Evolutionary conservation across 495 filamentous ascomycete genomes (phyloP), one percentile per base, ranked within the genome.

Genomic region (Oidiodendron maius): DNA sequence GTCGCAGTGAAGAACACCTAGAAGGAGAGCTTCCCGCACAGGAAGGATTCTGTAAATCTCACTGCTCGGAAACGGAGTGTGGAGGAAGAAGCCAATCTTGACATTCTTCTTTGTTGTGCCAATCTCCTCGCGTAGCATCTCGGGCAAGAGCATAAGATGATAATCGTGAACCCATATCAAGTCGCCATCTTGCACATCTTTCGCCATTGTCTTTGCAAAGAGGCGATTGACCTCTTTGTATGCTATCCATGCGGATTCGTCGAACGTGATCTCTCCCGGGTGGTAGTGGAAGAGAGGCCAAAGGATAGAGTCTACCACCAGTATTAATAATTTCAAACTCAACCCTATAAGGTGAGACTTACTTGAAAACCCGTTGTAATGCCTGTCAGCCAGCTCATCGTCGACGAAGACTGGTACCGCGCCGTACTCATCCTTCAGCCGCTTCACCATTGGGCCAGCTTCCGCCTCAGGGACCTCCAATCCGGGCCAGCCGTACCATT

Each of bases 261-360:
- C 82, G 64, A 95, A 96, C 28, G 78, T 85, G 44, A 95, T 89
- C 70, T 96, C 91, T 41, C 88, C 89, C 11, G 89, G 87, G 60
- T 96, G 90, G 65, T 96, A 97, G 70, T 96, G 91, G 61, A 97
- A 89, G 11, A 95, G 80, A 3, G 91, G 91, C 91, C 91, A 97
- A 24, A 96, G 78, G 55, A 95, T 95, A 1, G 86, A 87, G 63
- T 97, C 90, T 95, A 57, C 15, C 0, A 18, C 6, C 2, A 4
- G 32, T 32, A 36, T 60, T 40, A 57, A 44, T 42, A n/a, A 9
- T 30, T 25, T 25, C 49, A 24, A 58, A 24, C 9, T n/a, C n/a
- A 5, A n/a, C 15, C 40, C 36, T 49, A 50, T 41, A 28, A 26
- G 8, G 41, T 15, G 25, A 40, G 1, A 72, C 82, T 64, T 64